Evolutionary conservation across 2,329 filamentous ascomycete genomes (phyloP), one percentile per base, ranked within the genome.

Genomic region (Aspergillus sp.): DNA sequence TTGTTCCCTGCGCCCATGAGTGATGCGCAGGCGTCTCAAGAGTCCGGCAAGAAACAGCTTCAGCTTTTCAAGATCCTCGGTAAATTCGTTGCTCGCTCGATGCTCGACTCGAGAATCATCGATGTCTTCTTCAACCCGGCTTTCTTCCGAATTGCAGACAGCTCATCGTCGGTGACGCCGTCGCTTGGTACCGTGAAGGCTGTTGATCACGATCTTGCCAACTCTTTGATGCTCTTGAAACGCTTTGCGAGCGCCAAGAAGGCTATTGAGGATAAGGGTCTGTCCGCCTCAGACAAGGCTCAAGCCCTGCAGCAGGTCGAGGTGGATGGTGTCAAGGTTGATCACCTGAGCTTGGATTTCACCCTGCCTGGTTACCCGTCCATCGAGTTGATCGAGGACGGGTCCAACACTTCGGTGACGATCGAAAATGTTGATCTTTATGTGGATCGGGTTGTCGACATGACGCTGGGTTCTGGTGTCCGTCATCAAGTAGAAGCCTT

Each of bases 91-190:
- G 93, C 94, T 25, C 84, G 93, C 44, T 96, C 93, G 0, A 97
- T 98, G 93, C 85, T 98, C 46, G 93, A 98, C 66, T 96, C 91
- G 1, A 83, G 93, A 46, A 97, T 98, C 64, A 96, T 98, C 57
- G 93, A 98, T 61, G 84, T 98, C 56, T 93, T 91, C 48, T 93
- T 98, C 71, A 98, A 96, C 64, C 88, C 93, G 1, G 95, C 90
- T 5, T 96, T 98, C 74, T 98, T 98, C 83, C 88, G 91, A 49
- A 87, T 96, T 54, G 88, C 88, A 13, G 87, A 94, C 58, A 80
- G 77, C 41, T 78, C 74, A 12, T 74, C 74, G 13, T 73, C 81
- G 0, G 83, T 95, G 3, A 83, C 83, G 19, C 90, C 90, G 10
- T 95, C 90, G 0, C 77, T 98, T 6, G 90, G 89, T 5, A 88